Percentiles rank a stretch among this genome's conserved stretches.
These are phyloP conservation scores for Cladosporium austrohemisphaericum DNA, from an alignment of 2,329 filamentous ascomycete genomes.

Conservation along the genomic window DNA sequence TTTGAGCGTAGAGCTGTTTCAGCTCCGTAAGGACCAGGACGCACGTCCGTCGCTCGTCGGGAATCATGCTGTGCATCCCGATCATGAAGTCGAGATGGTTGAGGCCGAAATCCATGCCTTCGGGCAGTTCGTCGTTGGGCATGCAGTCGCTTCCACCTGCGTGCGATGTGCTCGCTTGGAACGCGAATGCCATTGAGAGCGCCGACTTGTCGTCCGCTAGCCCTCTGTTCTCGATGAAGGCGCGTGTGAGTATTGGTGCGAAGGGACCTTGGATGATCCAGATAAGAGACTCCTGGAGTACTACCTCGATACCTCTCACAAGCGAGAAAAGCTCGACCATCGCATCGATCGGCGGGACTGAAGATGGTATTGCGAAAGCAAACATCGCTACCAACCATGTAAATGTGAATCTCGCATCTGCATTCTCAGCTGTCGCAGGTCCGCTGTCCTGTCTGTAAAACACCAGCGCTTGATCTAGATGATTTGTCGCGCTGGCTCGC, in stretches of 20 bases:
- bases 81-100: slow-evolving; percentile 33
- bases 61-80: slow-evolving; percentile 27
- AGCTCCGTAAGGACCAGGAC: slow-evolving; percentile 27
- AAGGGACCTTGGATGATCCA: slow-evolving; percentile 30
- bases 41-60: slow-evolving; percentile 26
- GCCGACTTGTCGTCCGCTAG: background rate
- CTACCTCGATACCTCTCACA: slow-evolving; percentile 26
- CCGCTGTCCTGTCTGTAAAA: slow-evolving; percentile 23
- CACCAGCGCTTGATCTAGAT: slow-evolving; percentile 29
- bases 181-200: slow-evolving; percentile 11
- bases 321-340: slow-evolving; percentile 29
- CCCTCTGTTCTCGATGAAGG: slow-evolving; percentile 9
- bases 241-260: slow-evolving; percentile 25
- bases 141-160: background rate
- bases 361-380: slow-evolving; percentile 27
- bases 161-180: slow-evolving; percentile 4
- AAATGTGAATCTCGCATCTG: slow-evolving; percentile 28
- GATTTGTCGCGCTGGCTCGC: slow-evolving; percentile 28
- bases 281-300: slow-evolving; percentile 26
- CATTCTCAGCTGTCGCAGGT: slow-evolving; percentile 23
- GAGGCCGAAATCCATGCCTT: slow-evolving; percentile 29
- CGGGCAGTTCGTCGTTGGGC: slow-evolving; percentile 17
- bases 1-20: slow-evolving; percentile 24
- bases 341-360: slow-evolving; percentile 28
- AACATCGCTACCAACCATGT: slow-evolving; percentile 29